Conservation (phyloP, 1,139 yeast genomes). For the Hansenula lynferdii region DNA sequence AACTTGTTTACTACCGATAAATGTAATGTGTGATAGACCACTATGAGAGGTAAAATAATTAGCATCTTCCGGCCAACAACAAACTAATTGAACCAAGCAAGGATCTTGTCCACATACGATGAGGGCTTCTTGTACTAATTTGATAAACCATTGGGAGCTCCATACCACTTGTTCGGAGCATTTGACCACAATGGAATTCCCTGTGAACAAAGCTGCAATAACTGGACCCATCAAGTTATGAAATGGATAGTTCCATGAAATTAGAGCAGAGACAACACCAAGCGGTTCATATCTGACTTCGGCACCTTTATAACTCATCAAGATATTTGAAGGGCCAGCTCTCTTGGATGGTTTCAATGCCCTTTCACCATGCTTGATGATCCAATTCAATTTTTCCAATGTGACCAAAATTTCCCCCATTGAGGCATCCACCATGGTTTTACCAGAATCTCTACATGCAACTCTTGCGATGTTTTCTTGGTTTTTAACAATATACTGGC, state of each 20-base stretch:
- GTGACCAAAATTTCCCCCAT: slow-evolving; percentile 96
- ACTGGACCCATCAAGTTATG: slow-evolving; percentile 92
- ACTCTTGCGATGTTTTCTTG: slow-evolving; percentile 86
- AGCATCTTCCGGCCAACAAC: slow-evolving; percentile 79
- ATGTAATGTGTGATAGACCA: slow-evolving; percentile 80
- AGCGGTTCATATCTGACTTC: slow-evolving; percentile 92
- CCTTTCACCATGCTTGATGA: slow-evolving; percentile 72
- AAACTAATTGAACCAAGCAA: slow-evolving; percentile 76
- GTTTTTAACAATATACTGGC: slow-evolving; percentile 67
- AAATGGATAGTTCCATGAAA: slow-evolving; percentile 96
- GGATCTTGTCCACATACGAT: slow-evolving; percentile 71
- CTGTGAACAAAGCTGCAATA: slow-evolving; percentile 82
- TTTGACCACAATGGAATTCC: slow-evolving; percentile 85
- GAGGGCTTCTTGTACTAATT: slow-evolving; percentile 66
- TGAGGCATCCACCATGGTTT: slow-evolving; percentile 91
- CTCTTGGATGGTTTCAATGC: slow-evolving; percentile 68
- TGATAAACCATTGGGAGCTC: slow-evolving; percentile 80
- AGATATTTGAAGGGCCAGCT: slow-evolving; percentile 80
- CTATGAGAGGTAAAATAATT: slow-evolving; percentile 82
- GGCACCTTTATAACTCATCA: slow-evolving; percentile 83
- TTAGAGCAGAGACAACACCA: slow-evolving; percentile 84
- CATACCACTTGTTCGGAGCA: slow-evolving; percentile 95
- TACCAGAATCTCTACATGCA: slow-evolving; percentile 95
- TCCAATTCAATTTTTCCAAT: slow-evolving; percentile 88
- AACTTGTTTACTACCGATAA: slow-evolving; percentile 92